Evolutionary conservation across 257 asterid genomes (phyloP).

Genomic region (Paulownia fortunei): DNA sequence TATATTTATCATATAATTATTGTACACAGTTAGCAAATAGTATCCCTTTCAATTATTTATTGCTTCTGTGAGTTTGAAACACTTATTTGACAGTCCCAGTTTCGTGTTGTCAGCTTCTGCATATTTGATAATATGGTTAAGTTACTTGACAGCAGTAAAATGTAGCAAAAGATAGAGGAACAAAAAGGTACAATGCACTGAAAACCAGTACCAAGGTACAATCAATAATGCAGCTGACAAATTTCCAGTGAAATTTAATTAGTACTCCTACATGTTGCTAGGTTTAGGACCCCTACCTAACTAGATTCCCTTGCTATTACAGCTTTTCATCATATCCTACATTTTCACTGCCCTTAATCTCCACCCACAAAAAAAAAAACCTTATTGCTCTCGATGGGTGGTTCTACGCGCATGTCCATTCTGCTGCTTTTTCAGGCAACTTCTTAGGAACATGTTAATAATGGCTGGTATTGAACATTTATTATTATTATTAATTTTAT

Average conservation of each 20-base stretch:
- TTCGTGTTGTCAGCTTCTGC: background rate
- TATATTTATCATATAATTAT: no score
- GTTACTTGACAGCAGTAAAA: background rate
- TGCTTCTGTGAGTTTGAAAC: no score
- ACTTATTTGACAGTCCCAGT: background rate
- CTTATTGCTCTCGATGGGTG: background rate
- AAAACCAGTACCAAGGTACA: constrained; percentile 12
- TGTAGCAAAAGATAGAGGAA: background rate
- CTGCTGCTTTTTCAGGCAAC: background rate
- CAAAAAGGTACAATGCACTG: background rate
- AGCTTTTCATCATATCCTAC: background rate
- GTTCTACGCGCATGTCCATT: no score
- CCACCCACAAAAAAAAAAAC: no score
- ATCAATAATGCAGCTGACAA: constrained; percentile 28
- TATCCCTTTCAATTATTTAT: no score
- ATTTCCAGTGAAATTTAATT: background rate
- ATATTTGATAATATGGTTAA: background rate
- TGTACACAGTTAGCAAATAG: no score
- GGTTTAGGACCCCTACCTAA: background rate
- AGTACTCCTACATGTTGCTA: background rate
- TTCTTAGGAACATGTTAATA: background rate
- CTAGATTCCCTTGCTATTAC: background rate
- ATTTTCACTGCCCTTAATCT: no score
- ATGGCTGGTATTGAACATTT: no score
- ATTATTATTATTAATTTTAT: no score